A percentile compares a stretch with the other conserved stretches of the same genome.
phyloP scores from a whole-genome alignment of 768 basidiomycete species.

The Tylopilus plumbeoviolaceoides region DNA sequence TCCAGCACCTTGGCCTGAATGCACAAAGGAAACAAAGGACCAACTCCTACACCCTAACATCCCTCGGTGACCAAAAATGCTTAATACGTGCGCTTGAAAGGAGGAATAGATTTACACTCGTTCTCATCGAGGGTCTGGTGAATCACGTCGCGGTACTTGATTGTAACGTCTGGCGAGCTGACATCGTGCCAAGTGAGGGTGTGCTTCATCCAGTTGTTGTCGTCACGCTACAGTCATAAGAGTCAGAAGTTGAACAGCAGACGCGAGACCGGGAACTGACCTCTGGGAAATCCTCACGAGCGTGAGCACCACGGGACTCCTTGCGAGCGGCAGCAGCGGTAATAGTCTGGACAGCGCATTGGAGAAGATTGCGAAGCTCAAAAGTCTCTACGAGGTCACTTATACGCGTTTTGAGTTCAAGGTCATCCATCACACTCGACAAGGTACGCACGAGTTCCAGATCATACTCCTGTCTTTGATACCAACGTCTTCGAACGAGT shows the following conservation, averaged over 20 bases:
- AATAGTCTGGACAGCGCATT: constrained; percentile 95
- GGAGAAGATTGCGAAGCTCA: constrained; percentile 93
- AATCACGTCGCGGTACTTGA: constrained; percentile 88
- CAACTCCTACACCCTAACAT: constrained; percentile 4
- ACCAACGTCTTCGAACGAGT: constrained; percentile 85
- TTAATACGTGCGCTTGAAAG: constrained; percentile 95
- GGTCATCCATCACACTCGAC: constrained; percentile 1
- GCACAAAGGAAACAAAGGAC: constrained; percentile 7
- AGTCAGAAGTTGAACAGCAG: neutral
- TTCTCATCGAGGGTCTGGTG: constrained; percentile 85
- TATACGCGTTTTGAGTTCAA: constrained; percentile 28
- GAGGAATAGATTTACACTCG: constrained; percentile 96
- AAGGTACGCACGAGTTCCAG: constrained; percentile 88
- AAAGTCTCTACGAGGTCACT: constrained; percentile 96
- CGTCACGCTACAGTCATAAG: constrained; percentile 67
- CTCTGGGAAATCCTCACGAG: constrained; percentile 97
- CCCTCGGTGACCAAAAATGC: neutral
- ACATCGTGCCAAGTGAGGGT: constrained; percentile 88
- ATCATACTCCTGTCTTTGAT: constrained; percentile 99
- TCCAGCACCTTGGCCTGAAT: constrained; percentile 5
- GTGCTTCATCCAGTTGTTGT: constrained; percentile 92
- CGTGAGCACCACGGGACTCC: constrained; percentile 98
- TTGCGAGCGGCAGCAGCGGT: constrained; percentile 89
- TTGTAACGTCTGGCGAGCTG: constrained; percentile 74
- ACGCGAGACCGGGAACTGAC: constrained; percentile 36